Percentiles rank a stretch among this genome's conserved stretches.
Conservation (phyloP, 306 rosid genomes). For the Prunus dulcis region DNA sequence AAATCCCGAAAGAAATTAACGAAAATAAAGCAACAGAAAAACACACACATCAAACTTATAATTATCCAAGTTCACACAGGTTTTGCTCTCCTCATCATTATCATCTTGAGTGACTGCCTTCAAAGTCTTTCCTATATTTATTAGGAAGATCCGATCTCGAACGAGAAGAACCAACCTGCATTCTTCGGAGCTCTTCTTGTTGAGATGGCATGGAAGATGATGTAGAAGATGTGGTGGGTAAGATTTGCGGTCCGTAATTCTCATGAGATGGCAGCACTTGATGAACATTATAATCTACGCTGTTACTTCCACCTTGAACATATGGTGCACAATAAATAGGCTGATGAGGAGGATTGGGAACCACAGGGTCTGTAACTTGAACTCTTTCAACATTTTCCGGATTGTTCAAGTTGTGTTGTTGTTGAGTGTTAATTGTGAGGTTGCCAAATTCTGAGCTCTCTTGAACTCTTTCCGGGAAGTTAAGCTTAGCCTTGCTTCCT, state of each 20-base stretch:
- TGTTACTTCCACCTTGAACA: neutral
- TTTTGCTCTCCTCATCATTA: neutral
- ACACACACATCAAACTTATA: neutral
- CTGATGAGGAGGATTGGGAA: neutral
- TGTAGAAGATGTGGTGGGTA: constrained; percentile 16
- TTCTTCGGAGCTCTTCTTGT: constrained; percentile 23
- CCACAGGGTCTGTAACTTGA: too few species aligned
- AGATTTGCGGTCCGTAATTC: constrained; percentile 1
- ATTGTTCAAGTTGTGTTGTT: neutral
- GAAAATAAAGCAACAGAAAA: neutral
- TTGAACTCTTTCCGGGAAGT: constrained; percentile 82
- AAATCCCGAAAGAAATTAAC: neutral
- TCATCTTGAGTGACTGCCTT: constrained; percentile 9
- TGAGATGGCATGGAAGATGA: constrained; percentile 26
- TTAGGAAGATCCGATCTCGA: constrained; percentile 27
- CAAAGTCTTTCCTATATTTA: constrained; percentile 35
- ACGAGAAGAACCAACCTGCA: constrained; percentile 49
- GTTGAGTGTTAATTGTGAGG: neutral
- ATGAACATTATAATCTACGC: neutral
- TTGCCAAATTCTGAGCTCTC: constrained; percentile 5
- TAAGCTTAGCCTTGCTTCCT: constrained; percentile 92
- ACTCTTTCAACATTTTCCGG: neutral
- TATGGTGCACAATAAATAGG: neutral
- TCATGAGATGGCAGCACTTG: neutral
- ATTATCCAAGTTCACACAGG: neutral